Evolutionary conservation across 192 early-diverging fungal species (phyloP).

Genomic region (Coemansia sp.): DNA sequence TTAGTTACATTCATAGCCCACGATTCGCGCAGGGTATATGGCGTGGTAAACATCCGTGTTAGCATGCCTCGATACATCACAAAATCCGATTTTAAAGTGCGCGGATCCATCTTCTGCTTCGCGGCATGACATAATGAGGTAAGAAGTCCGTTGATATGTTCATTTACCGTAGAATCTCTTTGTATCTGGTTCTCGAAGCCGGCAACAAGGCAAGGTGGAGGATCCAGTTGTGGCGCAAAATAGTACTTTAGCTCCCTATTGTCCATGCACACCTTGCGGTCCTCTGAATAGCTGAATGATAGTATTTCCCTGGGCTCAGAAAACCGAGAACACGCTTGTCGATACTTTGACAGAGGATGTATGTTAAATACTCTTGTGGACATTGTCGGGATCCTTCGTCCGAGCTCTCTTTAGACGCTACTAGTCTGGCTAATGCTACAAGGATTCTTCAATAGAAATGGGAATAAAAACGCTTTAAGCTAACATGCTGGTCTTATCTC

Average conservation of each 20-base stretch:
- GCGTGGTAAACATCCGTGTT: slow-evolving; percentile 81
- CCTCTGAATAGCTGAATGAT: slow-evolving; percentile 65
- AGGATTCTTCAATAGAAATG: too few species aligned
- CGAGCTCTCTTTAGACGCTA: too few species aligned
- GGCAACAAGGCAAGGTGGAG: slow-evolving; percentile 58
- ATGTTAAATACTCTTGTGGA: slow-evolving; percentile 10
- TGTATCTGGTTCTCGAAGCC: slow-evolving; percentile 72
- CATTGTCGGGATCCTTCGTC: neutral
- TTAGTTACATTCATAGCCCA: slow-evolving; percentile 83
- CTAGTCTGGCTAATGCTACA: too few species aligned
- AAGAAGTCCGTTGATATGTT: slow-evolving; percentile 83
- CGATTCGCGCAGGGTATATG: slow-evolving; percentile 71
- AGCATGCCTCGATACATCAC: slow-evolving; percentile 89
- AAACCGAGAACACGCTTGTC: slow-evolving; percentile 49
- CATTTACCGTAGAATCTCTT: slow-evolving; percentile 61
- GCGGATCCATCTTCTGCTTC: slow-evolving; percentile 3
- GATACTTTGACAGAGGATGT: slow-evolving; percentile 46
- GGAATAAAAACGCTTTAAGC: too few species aligned
- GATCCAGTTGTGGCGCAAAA: slow-evolving; percentile 13
- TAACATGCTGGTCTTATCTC: too few species aligned
- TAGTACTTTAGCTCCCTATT: slow-evolving; percentile 47
- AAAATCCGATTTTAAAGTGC: slow-evolving; percentile 42
- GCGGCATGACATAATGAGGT: slow-evolving; percentile 55
- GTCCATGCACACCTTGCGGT: slow-evolving; percentile 63
- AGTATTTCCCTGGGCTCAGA: slow-evolving; percentile 66